phyloP scores from a whole-genome alignment of 164 flowering plant species.

The Chloranthus sessilifolius region DNA sequence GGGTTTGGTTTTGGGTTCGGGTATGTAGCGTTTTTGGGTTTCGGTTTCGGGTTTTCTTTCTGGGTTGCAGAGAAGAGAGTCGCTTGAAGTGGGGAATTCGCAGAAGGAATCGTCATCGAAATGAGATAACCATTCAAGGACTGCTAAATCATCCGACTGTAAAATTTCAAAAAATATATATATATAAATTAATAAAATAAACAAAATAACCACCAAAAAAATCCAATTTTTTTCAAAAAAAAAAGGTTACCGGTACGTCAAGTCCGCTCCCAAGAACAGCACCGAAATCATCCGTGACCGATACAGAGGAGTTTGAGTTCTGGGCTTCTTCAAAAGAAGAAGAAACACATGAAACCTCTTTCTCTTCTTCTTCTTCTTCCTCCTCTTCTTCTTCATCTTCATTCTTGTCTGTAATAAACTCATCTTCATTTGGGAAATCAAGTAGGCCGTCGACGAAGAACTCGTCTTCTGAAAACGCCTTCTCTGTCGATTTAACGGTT shows the following conservation, averaged over 20 bases:
- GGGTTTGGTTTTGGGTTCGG: conserved; percentile 23
- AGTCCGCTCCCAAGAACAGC: conserved; percentile 29
- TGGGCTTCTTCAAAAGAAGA: conserved; percentile 17
- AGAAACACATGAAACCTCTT: conserved; percentile 17
- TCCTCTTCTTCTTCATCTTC: conserved; percentile 20
- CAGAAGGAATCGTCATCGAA: conserved; percentile 73
- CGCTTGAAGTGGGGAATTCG: conserved; percentile 28
- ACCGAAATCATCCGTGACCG: conserved; percentile 20
- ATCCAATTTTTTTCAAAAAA: neutral
- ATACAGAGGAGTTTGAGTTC: conserved; percentile 22
- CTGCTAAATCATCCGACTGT: conserved; percentile 61
- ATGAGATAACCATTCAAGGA: conserved; percentile 72
- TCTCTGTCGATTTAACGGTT: conserved; percentile 22
- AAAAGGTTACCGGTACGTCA: conserved; percentile 44
- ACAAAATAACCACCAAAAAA: neutral
- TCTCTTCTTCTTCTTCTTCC: conserved; percentile 36
- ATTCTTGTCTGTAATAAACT: neutral
- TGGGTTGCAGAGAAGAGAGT: neutral
- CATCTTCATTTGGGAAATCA: conserved; percentile 51
- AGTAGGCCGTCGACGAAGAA: conserved; percentile 64
- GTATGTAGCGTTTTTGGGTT: neutral
- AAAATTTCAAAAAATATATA: neutral
- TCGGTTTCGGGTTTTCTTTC: neutral
- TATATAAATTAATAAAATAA: neutral
- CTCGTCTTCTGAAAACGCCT: conserved; percentile 31